phyloP scores from a whole-genome alignment of 345 rosid genomes.

The Durio zibethinus region DNA sequence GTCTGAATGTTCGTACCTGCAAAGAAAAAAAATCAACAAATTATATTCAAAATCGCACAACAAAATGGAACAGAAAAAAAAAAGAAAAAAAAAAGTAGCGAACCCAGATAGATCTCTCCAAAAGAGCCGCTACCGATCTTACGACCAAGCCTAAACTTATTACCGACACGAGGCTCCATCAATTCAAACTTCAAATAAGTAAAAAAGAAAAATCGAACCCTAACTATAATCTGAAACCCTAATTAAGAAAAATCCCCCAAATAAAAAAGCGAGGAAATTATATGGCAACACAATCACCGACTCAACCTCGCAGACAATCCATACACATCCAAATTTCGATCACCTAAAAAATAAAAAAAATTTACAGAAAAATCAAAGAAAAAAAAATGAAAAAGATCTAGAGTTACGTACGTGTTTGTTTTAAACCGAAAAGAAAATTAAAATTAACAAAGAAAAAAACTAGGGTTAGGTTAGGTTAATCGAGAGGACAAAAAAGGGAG shows the following conservation, averaged over 20 bases:
- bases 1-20: constrained; percentile 81
- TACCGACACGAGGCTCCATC: constrained; percentile 88
- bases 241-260: constrained; percentile 1
- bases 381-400: neutral
- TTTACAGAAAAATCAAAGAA: neutral
- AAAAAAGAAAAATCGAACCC: constrained; percentile 1
- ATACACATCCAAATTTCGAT: constrained; percentile 4
- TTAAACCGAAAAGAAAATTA: neutral
- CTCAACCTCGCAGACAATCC: constrained; percentile 2
- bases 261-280: neutral
- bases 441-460: neutral
- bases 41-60: neutral
- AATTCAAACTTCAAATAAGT: constrained; percentile 12
- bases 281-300: neutral
- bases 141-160: constrained; percentile 83
- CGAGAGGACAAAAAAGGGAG: neutral
- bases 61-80: neutral
- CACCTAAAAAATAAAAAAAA: neutral
- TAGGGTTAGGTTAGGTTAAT: constrained; percentile 11
- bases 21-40: neutral
- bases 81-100: neutral
- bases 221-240: neutral
- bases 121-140: constrained; percentile 99
- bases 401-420: neutral
- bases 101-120: constrained; percentile 98